A percentile compares a stretch with the other conserved stretches of the same genome.
Evolutionary conservation across 2,329 filamentous ascomycete genomes (phyloP).

Genomic region (Xylaria digitata): DNA sequence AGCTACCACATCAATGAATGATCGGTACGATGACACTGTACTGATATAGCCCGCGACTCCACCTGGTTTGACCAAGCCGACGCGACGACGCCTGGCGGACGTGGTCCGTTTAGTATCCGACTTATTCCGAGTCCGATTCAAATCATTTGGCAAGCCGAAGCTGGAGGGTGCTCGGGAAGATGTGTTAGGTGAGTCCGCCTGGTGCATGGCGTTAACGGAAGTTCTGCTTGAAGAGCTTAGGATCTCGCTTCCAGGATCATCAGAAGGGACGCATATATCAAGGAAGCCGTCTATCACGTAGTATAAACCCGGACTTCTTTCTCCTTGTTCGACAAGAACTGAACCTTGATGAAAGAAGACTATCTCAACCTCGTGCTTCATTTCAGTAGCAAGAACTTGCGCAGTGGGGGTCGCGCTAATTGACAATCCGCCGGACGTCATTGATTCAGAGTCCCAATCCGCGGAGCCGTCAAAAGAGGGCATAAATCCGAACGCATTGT

Average conservation of each 20-base stretch:
- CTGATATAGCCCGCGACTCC: slow-evolving; percentile 94
- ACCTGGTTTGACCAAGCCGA: slow-evolving; percentile 94
- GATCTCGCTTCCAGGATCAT: slow-evolving; percentile 62
- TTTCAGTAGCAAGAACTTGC: slow-evolving; percentile 76
- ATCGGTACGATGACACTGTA: slow-evolving; percentile 92
- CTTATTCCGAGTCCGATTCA: slow-evolving; percentile 56
- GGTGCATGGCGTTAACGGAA: slow-evolving; percentile 52
- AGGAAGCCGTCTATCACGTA: slow-evolving; percentile 98
- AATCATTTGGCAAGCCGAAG: slow-evolving; percentile 41
- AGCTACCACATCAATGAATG: slow-evolving; percentile 94
- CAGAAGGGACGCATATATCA: slow-evolving; percentile 86
- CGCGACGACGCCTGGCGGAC: slow-evolving; percentile 65
- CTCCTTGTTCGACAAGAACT: slow-evolving; percentile 94
- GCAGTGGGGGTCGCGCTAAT: slow-evolving; percentile 71
- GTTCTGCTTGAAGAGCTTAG: slow-evolving; percentile 53
- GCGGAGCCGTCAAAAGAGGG: slow-evolving; percentile 80
- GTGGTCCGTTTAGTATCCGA: slow-evolving; percentile 47
- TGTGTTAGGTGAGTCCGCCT: slow-evolving; percentile 46
- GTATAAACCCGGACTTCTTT: slow-evolving; percentile 95
- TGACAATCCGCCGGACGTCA: slow-evolving; percentile 76
- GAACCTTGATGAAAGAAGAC: slow-evolving; percentile 97
- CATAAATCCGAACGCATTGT: slow-evolving; percentile 89
- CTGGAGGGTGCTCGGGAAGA: slow-evolving; percentile 36
- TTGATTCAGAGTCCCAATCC: slow-evolving; percentile 88
- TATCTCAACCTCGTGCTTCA: slow-evolving; percentile 94